Evolutionary conservation across 2,329 filamentous ascomycete genomes (phyloP), one percentile per base, ranked within the genome.

Genomic region (Aaosphaeria pasadenensis): DNA sequence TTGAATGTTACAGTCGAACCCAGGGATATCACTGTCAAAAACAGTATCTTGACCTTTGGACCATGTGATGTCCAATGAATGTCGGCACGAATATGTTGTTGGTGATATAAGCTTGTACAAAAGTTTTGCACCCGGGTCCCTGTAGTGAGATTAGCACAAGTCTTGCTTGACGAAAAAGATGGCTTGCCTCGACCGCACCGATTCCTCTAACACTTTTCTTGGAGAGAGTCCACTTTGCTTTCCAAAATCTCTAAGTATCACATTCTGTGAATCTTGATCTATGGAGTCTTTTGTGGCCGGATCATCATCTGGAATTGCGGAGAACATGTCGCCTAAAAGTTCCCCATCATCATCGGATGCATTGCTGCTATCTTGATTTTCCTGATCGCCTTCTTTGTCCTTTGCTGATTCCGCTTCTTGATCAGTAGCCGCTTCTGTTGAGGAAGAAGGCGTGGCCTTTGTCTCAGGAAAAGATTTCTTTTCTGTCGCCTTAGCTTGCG

Each of bases 211-310:
- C 30, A 89, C 79, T 55, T 87, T 81, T 52, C 84, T 82, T 11
- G 92, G 91, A 57, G 76, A 88, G 30, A 95, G 71, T 6, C 92
- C 91, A 11, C 82, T 81, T 76, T 84, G 85, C 67, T 89, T 90
- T 1, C 89, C 91, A 76, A 97, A 96, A 60, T 96, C 87, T 39
- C 88, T 79, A 43, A 95, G 79, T 1, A 75, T 79, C 4, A 90
- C 70, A 48, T 79, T 83, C 5, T 74, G 65, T 1, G 82, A 79
- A 54, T 43, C 54, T 43, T 36, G 51, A 47, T 46, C 44, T 5
- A 53, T 44, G 29, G 41, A 24, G 59, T 63, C 35, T 5, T 30
- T 7, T 7, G 52, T 58, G 3, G 53, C 53, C 11, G 62, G 81
- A 69, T 82, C 62, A 36, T 71, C 53, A n/a, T 70, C 66, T 29